Evolutionary conservation across 495 filamentous ascomycete species (phyloP), one percentile per base, ranked within the genome.

Genomic region (Acidomyces sp.): DNA sequence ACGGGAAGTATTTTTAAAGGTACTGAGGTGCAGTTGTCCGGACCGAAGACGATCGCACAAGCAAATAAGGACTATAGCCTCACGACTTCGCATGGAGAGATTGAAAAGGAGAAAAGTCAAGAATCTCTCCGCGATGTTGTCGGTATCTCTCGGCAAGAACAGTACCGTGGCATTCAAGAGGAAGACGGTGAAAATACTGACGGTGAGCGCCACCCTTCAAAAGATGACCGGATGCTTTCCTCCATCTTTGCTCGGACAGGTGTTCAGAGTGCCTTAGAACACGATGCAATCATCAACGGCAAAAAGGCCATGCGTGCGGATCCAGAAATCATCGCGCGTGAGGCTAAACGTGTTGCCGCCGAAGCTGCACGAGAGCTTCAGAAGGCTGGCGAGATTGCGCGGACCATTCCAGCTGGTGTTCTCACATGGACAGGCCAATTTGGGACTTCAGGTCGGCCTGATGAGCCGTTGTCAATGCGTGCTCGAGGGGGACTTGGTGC

Each of bases 381-480:
- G 21, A 73, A 72, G 32, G 80, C 85, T 18, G 75, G 73, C 25
- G 75, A 85, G 58, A 67, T 71, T 7, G 85, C 85, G 2, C 69
- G 73, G 16, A 69, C 63, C 3, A 66, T 85, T 1, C 80, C 80
- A 0, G 75, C 88, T 34, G 90, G 88, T 26, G 81, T 80, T 0
- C 81, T 88, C 11, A 96, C 90, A 1, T 97, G 90, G 90, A 97
- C 90, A 0, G 90, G 90, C 7, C 67, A 75, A 41, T 71, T 78
- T 30, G 90, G 90, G 6, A 65, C 75, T 23, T 79, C 75, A 3
- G 88, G 88, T 1, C 65, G 67, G 24, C 67, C 68, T 1, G 56
- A 62, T 31, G 48, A 62, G 42, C 54, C 49, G 28, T 7, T 12
- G 20, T 35, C 49, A 5, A 43, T 48, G 17, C 35, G 55, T 11